Base-by-base conservation (phyloP, 371 early-diverging fungal genomes). In the Mortierella sp. region DNA sequence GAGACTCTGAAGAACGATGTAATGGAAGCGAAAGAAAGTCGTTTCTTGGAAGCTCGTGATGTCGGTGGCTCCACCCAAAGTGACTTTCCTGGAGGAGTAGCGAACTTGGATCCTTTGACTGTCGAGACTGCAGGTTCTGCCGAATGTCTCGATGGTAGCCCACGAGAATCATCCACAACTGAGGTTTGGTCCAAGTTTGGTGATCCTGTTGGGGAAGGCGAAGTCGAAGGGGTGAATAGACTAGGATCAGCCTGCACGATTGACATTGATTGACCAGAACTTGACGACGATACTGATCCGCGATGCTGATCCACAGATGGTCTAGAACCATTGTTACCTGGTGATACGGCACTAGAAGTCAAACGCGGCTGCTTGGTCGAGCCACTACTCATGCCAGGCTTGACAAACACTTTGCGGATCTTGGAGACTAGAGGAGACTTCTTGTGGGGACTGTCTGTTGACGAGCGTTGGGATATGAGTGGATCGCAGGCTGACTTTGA, bases 21-120 rank as follows among this genome's bases (percentile, higher is more conserved):
- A 51, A 76, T 76, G 6, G 61, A 56, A 3, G 76, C 76, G 28
- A 76, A 68, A 2, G 76, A 76, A 8, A 76, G 69, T 19, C 69
- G 59, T 39, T 76, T 76, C 58, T 76, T 76, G 41, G 50, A 40
- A 3, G 62, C 57, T 31, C 68, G 49, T 34, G 57, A 55, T 7
- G 59, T 60, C 6, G 64, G 43, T 21, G 57, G 54, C 48, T 66
- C 73, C 12, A 57, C 22, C 27, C 54, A 41, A 25, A 46, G 43
- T 9, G 60, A 46, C 52, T 64, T 65, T 22, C 43, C 71, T 0
- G 52, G 39, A 27, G 39, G 53, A 9, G 22, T 48, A 34, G 39
- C 22, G 19, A 14, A 2, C 34, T 21, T n/a, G 28, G 55, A 21
- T 27, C 7, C n/a, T 3, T 22, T 10, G 2, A 12, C 17, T 7